phyloP scores from a whole-genome alignment of 441 rosid species.

The Erysimum pusillum region DNA sequence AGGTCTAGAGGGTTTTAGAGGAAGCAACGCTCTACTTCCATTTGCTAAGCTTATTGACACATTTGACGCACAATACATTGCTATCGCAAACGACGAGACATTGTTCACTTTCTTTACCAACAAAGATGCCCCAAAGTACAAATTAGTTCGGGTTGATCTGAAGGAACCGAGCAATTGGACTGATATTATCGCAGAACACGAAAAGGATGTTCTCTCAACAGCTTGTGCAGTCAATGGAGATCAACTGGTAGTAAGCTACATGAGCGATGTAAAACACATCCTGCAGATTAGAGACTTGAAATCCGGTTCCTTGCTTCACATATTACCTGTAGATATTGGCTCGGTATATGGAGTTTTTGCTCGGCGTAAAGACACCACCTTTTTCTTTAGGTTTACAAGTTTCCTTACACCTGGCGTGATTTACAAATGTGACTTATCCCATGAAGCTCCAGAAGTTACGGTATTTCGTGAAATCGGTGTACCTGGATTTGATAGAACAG shows the following conservation, averaged over 20 bases:
- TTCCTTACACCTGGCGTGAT: constrained; percentile 88
- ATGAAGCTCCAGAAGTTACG: constrained; percentile 68
- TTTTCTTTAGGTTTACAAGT: constrained; percentile 80
- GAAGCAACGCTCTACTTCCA: constrained; percentile 64
- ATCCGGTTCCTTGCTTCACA: constrained; percentile 80
- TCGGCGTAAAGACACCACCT: constrained; percentile 64
- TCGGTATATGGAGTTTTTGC: constrained; percentile 72
- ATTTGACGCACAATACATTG: constrained; percentile 69
- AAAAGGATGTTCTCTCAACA: constrained; percentile 82
- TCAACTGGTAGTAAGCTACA: constrained; percentile 78
- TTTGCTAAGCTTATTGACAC: constrained; percentile 79
- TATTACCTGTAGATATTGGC: constrained; percentile 83
- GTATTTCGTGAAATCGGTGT: constrained; percentile 79
- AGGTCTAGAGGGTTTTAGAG: constrained; percentile 77
- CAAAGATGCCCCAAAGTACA: constrained; percentile 86
- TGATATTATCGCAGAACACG: constrained; percentile 78
- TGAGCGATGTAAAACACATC: constrained; percentile 87
- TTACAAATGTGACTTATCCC: constrained; percentile 77
- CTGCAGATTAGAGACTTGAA: constrained; percentile 83
- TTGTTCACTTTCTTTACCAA: constrained; percentile 84
- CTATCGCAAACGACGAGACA: constrained; percentile 78
- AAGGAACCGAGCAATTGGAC: constrained; percentile 77
- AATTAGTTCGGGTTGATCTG: constrained; percentile 82
- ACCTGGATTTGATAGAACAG: constrained; percentile 77
- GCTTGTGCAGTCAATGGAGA: constrained; percentile 72